These are phyloP conservation scores for Fusarium floridanum DNA, from an alignment of 2,329 filamentous ascomycete species.

Conservation along the genomic window DNA sequence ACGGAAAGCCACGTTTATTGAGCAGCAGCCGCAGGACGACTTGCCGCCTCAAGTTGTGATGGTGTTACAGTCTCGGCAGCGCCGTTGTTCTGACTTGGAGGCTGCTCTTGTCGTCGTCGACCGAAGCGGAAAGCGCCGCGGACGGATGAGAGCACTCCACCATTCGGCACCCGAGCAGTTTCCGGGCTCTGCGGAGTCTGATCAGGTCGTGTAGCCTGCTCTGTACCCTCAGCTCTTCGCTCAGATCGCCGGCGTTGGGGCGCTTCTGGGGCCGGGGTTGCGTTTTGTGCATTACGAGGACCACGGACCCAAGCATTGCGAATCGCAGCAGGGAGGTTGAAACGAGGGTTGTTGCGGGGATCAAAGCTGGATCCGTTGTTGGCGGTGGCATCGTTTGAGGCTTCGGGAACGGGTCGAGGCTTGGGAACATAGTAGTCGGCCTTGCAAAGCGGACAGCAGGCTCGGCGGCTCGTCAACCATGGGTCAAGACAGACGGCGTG, in stretches of 20 bases:
- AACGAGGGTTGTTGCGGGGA: conserved; percentile 57
- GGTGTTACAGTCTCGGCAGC: conserved; percentile 53
- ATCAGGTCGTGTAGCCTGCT: conserved; percentile 27
- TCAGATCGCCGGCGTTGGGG: conserved; percentile 21
- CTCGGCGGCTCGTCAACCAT: conserved; percentile 93
- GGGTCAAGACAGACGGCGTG: conserved; percentile 96
- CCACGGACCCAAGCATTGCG: conserved; percentile 55
- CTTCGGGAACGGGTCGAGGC: conserved; percentile 72
- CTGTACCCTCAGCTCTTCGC: conserved; percentile 25
- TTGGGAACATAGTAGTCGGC: conserved; percentile 98
- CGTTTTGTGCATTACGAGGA: conserved; percentile 17
- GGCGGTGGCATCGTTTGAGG: conserved; percentile 51
- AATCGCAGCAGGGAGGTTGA: conserved; percentile 62
- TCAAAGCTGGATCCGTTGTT: conserved; percentile 46
- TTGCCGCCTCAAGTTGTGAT: conserved; percentile 62
- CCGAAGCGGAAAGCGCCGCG: conserved; percentile 51
- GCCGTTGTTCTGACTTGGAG: conserved; percentile 14
- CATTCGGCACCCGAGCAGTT: conserved; percentile 26
- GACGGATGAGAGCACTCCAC: conserved; percentile 50
- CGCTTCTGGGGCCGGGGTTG: not conserved
- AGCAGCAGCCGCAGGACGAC: conserved; percentile 44
- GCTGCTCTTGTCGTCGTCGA: conserved; percentile 42
- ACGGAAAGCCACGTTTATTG: conserved; percentile 21
- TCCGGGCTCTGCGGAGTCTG: conserved; percentile 22
- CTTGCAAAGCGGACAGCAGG: conserved; percentile 97